Evolutionary conservation across 805 yeast species (phyloP).

Genomic region (Hanseniaspora mollemarum): DNA sequence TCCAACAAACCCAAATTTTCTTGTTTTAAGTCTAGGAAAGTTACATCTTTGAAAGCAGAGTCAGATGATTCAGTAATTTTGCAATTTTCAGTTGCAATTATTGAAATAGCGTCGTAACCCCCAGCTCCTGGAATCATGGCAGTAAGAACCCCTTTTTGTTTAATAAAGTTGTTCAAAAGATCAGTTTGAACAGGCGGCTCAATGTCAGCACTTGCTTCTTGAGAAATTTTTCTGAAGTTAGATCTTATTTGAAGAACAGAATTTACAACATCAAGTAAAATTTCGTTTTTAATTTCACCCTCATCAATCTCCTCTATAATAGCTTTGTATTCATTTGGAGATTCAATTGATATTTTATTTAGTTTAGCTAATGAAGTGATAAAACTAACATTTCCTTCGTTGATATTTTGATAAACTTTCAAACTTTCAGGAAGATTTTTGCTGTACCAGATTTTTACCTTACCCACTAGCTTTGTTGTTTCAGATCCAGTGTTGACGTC

Average conservation of each 20-base stretch:
- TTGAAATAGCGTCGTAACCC: conserved; percentile 84
- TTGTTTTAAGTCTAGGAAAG: conserved; percentile 60
- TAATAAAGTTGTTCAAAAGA: conserved; percentile 48
- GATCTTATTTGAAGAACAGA: conserved; percentile 44
- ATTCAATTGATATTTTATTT: conserved; percentile 25
- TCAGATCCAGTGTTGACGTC: conserved; percentile 88
- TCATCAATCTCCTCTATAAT: conserved; percentile 21
- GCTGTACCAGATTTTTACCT: conserved; percentile 60
- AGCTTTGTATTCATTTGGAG: conserved; percentile 32
- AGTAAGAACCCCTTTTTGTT: conserved; percentile 66
- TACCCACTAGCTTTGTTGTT: conserved; percentile 78
- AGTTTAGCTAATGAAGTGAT: conserved; percentile 40
- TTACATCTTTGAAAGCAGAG: conserved; percentile 36
- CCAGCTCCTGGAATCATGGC: conserved; percentile 99
- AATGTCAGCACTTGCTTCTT: conserved; percentile 64
- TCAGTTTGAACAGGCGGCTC: conserved; percentile 72
- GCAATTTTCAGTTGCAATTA: conserved; percentile 46
- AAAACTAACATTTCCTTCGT: conserved; percentile 47
- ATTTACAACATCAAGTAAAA: conserved; percentile 13
- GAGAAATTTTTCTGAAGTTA: conserved; percentile 50
- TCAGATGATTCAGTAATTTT: conserved; percentile 26
- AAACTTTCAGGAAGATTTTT: conserved; percentile 40
- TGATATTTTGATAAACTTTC: conserved; percentile 43
- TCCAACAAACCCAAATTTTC: conserved; percentile 46
- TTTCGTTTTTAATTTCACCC: conserved; percentile 15